Percentiles rank a stretch among this genome's conserved stretches.
phyloP scores from a whole-genome alignment of 176 grass and related monocot genomes.

The Eremochloa ophiuroides region DNA sequence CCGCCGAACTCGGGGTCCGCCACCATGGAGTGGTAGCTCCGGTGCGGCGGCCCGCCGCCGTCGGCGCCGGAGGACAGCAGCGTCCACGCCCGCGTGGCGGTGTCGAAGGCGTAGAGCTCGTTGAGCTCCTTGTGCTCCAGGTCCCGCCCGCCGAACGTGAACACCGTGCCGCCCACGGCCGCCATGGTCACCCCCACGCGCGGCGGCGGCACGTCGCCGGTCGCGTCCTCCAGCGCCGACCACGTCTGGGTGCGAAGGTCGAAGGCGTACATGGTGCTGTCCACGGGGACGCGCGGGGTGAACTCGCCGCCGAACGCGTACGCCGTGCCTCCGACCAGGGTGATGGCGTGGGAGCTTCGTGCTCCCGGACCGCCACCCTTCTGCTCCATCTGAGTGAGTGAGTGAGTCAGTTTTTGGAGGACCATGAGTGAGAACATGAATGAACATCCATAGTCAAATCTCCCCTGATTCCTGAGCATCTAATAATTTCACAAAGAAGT shows the following conservation, averaged over 20 bases:
- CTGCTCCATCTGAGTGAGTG: slow-evolving; percentile 40
- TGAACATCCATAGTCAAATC: not conserved
- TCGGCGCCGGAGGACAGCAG: slow-evolving; percentile 51
- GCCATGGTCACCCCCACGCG: slow-evolving; percentile 82
- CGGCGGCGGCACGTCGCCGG: slow-evolving; percentile 64
- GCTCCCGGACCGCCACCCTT: slow-evolving; percentile 62
- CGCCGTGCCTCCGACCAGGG: slow-evolving; percentile 53
- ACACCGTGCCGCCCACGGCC: slow-evolving; percentile 50
- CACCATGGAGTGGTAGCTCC: slow-evolving; percentile 87
- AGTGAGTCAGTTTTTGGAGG: no score
- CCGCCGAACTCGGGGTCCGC: slow-evolving; percentile 16
- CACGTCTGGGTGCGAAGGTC: slow-evolving; percentile 58
- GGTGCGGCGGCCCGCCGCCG: slow-evolving; percentile 45
- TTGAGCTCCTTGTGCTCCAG: slow-evolving; percentile 74
- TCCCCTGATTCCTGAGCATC: not conserved
- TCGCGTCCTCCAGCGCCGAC: slow-evolving; percentile 41
- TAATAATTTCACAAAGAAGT: not conserved
- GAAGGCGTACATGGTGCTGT: slow-evolving; percentile 79
- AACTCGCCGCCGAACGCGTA: slow-evolving; percentile 90
- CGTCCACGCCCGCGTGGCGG: slow-evolving; percentile 41
- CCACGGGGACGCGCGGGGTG: slow-evolving; percentile 71
- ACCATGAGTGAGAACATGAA: not conserved
- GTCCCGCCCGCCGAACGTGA: slow-evolving; percentile 73
- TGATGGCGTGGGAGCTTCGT: slow-evolving; percentile 80
- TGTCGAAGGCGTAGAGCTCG: slow-evolving; percentile 79